Evolutionary conservation across 2,329 filamentous ascomycete species (phyloP).

Genomic region (Ophiostoma sp.): DNA sequence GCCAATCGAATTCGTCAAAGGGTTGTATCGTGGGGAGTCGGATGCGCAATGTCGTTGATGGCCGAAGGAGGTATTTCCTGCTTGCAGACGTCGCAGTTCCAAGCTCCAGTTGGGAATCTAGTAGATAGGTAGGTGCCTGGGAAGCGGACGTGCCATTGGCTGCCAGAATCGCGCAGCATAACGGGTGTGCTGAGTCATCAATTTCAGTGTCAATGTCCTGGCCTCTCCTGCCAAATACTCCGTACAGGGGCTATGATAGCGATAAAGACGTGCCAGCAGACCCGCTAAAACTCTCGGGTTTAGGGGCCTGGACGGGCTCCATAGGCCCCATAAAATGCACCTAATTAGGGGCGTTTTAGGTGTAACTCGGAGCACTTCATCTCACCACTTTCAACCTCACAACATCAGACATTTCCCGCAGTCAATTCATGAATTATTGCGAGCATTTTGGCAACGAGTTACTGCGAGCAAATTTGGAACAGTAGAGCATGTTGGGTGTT

Average conservation of each 20-base stretch:
- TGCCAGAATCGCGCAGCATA: not conserved
- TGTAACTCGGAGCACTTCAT: conserved; percentile 2
- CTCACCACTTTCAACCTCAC: conserved; percentile 6
- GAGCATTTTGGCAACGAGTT: not conserved
- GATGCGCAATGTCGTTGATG: conserved; percentile 16
- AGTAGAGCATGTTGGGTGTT: not conserved
- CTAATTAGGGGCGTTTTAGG: not conserved
- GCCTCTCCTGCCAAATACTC: too few relatives aligned
- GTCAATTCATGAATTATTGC: not conserved
- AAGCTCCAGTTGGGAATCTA: conserved; percentile 17
- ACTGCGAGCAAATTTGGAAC: too few relatives aligned
- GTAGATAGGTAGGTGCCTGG: conserved; percentile 18
- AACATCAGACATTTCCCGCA: not conserved
- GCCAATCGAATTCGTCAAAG: too few relatives aligned
- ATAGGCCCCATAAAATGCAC: conserved; percentile 2
- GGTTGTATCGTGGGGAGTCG: not conserved
- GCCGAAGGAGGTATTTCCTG: conserved; percentile 22
- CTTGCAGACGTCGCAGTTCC: not conserved
- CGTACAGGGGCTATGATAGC: not conserved
- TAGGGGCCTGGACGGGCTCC: not conserved
- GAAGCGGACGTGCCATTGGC: conserved; percentile 6
- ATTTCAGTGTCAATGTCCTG: not conserved
- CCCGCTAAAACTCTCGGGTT: not conserved
- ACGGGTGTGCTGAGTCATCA: not conserved
- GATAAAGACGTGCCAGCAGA: not conserved